Conservation (phyloP, 768 basidiomycete genomes). For the Tubosaeta sp. region DNA sequence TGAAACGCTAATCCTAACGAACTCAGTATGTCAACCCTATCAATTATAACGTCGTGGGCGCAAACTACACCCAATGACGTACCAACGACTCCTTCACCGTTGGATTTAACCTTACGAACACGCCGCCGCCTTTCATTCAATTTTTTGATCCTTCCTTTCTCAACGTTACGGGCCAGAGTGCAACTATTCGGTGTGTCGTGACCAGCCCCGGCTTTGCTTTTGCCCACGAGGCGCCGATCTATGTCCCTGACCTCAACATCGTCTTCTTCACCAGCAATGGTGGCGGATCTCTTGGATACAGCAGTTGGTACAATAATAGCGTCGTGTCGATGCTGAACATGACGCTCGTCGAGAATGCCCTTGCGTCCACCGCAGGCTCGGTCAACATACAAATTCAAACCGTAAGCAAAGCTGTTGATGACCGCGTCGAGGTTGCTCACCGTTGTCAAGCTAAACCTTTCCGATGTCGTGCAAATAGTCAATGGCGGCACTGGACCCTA, state of each 20-base stretch:
- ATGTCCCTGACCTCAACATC: conserved; percentile 60
- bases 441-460: conserved; percentile 47
- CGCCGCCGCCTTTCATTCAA: conserved; percentile 57
- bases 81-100: conserved; percentile 32
- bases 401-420: conserved; percentile 19
- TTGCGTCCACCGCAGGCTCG: conserved; percentile 31
- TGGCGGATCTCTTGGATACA: conserved; percentile 47
- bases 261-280: conserved; percentile 71
- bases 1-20: neutral
- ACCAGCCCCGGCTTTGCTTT: conserved; percentile 61
- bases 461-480: conserved; percentile 61
- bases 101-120: conserved; percentile 59
- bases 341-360: conserved; percentile 46
- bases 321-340: conserved; percentile 60
- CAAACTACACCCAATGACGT: conserved; percentile 36
- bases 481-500: conserved; percentile 67
- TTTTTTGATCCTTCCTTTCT: conserved; percentile 53
- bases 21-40: conserved; percentile 47
- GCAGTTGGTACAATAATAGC: conserved; percentile 61
- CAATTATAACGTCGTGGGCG: conserved; percentile 48
- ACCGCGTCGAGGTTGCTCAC: neutral
- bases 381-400: conserved; percentile 50
- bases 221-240: conserved; percentile 78
- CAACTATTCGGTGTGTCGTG: conserved; percentile 57
- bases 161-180: conserved; percentile 49